Conservation (phyloP, 345 rosid genomes). For the Nasturtium officinale region DNA sequence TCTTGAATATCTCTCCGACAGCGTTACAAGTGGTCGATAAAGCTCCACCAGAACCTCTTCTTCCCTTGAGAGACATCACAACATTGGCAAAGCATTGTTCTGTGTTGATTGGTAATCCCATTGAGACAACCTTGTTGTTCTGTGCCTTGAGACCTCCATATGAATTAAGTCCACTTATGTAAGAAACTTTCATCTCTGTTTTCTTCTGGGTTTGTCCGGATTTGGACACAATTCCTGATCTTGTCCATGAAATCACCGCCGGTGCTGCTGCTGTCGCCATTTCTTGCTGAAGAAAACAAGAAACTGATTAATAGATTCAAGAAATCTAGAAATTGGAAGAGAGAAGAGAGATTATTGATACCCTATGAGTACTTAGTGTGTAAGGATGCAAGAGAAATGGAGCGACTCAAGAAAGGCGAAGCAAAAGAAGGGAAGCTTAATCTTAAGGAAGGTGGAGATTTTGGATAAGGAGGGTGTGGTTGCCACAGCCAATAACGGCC, state of each 20-base stretch:
- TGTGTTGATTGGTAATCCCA: conserved; percentile 46
- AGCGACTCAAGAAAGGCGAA: conserved; percentile 25
- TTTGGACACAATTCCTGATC: conserved; percentile 19
- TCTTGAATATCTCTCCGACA: conserved; percentile 55
- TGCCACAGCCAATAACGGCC: conserved; percentile 33
- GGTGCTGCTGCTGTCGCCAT: conserved; percentile 54
- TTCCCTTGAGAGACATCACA: conserved; percentile 43
- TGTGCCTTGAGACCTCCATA: conserved; percentile 55
- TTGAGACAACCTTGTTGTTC: conserved; percentile 44
- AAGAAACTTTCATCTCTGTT: conserved; percentile 38
- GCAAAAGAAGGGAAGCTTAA: not conserved
- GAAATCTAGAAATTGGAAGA: not conserved
- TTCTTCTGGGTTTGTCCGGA: conserved; percentile 33
- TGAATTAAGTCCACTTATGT: conserved; percentile 45
- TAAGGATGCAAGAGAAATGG: conserved; percentile 23
- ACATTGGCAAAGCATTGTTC: conserved; percentile 52
- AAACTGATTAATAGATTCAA: not conserved
- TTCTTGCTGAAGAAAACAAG: not conserved
- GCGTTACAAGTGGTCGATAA: conserved; percentile 52
- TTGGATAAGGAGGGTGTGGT: conserved; percentile 47
- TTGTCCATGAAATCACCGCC: conserved; percentile 38
- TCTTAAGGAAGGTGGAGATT: conserved; percentile 36
- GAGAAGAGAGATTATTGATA: not conserved
- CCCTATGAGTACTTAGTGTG: conserved; percentile 32
- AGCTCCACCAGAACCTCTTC: conserved; percentile 46